phyloP scores from a whole-genome alignment of 1,284 basidiomycete genomes.

The Flammula alnicola region DNA sequence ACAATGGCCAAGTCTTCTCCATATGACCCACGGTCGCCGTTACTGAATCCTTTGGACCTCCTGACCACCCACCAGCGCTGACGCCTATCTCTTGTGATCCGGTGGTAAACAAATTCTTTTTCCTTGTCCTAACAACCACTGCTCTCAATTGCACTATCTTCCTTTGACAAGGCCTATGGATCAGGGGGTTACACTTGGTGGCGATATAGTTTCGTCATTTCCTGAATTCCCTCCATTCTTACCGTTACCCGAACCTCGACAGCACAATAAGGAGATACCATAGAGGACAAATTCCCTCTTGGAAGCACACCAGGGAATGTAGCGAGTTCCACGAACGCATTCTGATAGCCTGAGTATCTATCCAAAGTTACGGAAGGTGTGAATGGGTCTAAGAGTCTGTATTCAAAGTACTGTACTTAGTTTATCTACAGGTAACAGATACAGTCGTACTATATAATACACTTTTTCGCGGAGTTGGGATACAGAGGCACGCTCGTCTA shows the following conservation, averaged over 20 bases:
- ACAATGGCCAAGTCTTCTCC: slow-evolving; percentile 2
- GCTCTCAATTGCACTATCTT: slow-evolving; percentile 1
- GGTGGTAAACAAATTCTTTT: slow-evolving; percentile 19
- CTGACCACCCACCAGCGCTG: slow-evolving; percentile 13
- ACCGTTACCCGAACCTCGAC: slow-evolving; percentile 5
- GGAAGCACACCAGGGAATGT: slow-evolving; percentile 4
- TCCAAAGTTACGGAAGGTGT: not conserved
- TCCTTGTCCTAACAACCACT: slow-evolving; percentile 17
- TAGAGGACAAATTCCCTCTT: slow-evolving; percentile 3
- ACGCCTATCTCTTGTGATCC: slow-evolving; percentile 20
- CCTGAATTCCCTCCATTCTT: slow-evolving; percentile 10
- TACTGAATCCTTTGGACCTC: slow-evolving; percentile 6
- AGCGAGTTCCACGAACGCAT: slow-evolving; percentile 9
- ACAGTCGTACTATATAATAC: too few species aligned
- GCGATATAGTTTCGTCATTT: slow-evolving; percentile 1
- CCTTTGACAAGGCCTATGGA: slow-evolving; percentile 3
- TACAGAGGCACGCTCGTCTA: too few species aligned
- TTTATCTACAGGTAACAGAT: too few species aligned
- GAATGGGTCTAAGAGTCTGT: too few species aligned
- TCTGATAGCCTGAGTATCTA: slow-evolving; percentile 2
- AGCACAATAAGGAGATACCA: slow-evolving; percentile 11
- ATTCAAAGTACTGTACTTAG: too few species aligned
- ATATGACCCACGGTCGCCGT: slow-evolving; percentile 21
- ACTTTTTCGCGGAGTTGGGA: too few species aligned
- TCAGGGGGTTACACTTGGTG: slow-evolving; percentile 7